A percentile compares a stretch with the other conserved stretches of the same genome.
phyloP scores from a whole-genome alignment of 2,329 filamentous ascomycete genomes.

The Cytospora leucostoma region DNA sequence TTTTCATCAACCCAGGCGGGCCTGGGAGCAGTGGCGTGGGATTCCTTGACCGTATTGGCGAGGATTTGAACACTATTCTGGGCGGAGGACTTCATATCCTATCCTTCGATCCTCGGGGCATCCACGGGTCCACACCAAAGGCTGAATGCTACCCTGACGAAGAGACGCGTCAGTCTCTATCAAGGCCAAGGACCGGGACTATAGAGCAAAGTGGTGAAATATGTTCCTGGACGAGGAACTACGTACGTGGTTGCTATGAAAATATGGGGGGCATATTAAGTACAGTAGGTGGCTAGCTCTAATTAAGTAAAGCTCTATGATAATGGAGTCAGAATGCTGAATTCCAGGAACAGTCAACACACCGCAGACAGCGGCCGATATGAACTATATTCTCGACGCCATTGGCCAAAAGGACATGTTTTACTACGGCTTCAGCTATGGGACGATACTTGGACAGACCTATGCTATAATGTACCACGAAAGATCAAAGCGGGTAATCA shows the following conservation, averaged over 20 bases:
- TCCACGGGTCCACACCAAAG: slow-evolving; percentile 39
- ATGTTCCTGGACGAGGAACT: slow-evolving; percentile 45
- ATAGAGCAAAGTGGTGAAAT: slow-evolving; percentile 40
- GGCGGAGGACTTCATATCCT: slow-evolving; percentile 49
- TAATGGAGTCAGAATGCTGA: not conserved
- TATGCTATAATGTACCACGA: slow-evolving; percentile 45
- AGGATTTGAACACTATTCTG: slow-evolving; percentile 39
- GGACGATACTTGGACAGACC: slow-evolving; percentile 45
- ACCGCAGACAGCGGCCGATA: slow-evolving; percentile 15
- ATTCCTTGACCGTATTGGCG: slow-evolving; percentile 40
- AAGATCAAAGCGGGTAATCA: slow-evolving; percentile 38
- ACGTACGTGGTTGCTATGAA: slow-evolving; percentile 44
- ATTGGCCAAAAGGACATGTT: slow-evolving; percentile 37
- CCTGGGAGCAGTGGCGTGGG: slow-evolving; percentile 47
- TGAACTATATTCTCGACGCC: slow-evolving; percentile 9
- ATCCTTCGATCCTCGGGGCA: slow-evolving; percentile 50
- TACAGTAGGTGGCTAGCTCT: slow-evolving; percentile 52
- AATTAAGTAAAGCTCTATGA: slow-evolving; percentile 33
- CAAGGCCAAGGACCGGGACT: slow-evolving; percentile 32
- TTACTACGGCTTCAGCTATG: slow-evolving; percentile 51
- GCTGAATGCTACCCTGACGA: slow-evolving; percentile 44
- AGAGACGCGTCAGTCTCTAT: slow-evolving; percentile 35
- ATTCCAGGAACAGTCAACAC: slow-evolving; percentile 31
- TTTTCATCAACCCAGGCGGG: slow-evolving; percentile 51
- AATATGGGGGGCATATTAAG: slow-evolving; percentile 45